phyloP scores from a whole-genome alignment of 1,284 basidiomycete genomes.

The Apiotrichum mycotoxinovorans region DNA sequence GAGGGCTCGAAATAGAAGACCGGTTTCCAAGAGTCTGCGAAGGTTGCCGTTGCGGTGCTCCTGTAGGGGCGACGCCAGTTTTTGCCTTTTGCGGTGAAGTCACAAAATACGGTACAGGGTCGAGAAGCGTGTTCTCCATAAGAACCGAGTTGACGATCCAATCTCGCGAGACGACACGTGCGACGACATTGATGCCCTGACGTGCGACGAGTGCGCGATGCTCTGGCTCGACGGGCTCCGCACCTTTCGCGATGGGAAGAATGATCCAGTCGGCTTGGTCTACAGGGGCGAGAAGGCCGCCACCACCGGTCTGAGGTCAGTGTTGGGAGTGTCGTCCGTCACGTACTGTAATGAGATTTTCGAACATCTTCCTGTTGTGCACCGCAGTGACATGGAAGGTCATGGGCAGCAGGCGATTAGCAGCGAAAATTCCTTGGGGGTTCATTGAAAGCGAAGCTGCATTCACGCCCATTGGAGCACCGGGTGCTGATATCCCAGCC shows the following conservation, averaged over 20 bases:
- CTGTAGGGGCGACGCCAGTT: too few species aligned
- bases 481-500: too few species aligned
- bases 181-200: not conserved
- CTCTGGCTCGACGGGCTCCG: not conserved
- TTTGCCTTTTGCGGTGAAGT: not conserved
- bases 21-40: too few species aligned
- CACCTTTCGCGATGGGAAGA: not conserved
- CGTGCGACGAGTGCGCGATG: not conserved
- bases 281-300: not conserved
- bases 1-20: too few species aligned
- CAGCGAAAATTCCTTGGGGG: not conserved
- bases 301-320: not conserved
- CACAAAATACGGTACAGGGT: not conserved
- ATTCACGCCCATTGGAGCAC: not conserved
- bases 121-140: not conserved
- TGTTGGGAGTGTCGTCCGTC: not conserved
- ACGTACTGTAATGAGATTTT: not conserved
- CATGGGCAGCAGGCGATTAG: not conserved
- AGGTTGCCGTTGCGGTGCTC: too few species aligned
- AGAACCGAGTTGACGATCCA: conserved; percentile 1
- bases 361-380: not conserved
- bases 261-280: not conserved
- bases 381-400: not conserved
- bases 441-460: not conserved
- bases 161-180: conserved; percentile 1